These are phyloP conservation scores for Torulaspora gathmanii DNA, from an alignment of 805 yeast genomes.

Conservation along the genomic window DNA sequence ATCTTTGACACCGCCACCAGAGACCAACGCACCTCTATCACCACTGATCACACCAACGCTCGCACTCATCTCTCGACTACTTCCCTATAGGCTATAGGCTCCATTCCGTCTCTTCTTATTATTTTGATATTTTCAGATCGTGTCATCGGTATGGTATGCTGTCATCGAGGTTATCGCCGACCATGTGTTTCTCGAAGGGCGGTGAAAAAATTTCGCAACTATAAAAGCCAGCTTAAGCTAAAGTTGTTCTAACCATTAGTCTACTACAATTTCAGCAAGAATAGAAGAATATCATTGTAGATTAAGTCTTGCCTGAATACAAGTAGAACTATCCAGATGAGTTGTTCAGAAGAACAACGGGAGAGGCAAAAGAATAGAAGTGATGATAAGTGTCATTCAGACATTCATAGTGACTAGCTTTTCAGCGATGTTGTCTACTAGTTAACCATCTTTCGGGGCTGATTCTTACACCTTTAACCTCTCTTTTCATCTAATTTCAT, in stretches of 20 bases:
- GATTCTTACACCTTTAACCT: conserved; percentile 18
- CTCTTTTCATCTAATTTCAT: background rate
- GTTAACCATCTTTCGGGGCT: conserved; percentile 42
- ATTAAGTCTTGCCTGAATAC: background rate
- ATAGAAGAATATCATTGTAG: no score
- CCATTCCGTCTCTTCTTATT: background rate
- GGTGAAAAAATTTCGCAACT: conserved; percentile 3
- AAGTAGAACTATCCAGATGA: background rate
- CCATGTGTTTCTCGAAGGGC: background rate
- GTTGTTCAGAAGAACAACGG: conserved; percentile 2
- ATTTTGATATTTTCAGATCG: background rate
- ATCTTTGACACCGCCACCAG: conserved; percentile 38
- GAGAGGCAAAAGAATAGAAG: conserved; percentile 13
- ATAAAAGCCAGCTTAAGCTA: conserved; percentile 1
- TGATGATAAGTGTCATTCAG: conserved; percentile 37
- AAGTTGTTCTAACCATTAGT: no score
- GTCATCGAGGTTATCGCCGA: background rate
- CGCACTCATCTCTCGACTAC: conserved; percentile 7
- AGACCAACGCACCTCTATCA: conserved; percentile 16
- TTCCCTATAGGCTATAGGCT: background rate
- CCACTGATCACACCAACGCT: conserved; percentile 8
- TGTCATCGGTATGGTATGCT: background rate
- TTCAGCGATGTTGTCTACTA: conserved; percentile 37
- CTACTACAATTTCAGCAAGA: background rate
- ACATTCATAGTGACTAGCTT: conserved; percentile 37